These are phyloP conservation scores for Podospora pseudoanserina DNA, from an alignment of 495 filamentous ascomycete genomes.

Conservation along the genomic window DNA sequence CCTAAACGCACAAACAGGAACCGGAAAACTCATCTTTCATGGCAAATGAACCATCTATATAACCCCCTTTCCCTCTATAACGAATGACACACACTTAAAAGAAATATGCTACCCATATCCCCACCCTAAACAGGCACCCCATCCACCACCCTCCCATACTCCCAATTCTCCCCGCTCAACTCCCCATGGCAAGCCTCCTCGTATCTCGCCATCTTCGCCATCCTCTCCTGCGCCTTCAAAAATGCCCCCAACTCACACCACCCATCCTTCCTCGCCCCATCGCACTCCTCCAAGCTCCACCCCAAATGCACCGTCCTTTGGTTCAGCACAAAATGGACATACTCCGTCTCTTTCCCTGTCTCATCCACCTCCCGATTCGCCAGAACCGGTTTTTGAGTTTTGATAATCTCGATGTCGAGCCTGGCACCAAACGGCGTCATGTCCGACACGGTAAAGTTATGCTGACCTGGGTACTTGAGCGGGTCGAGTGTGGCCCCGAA, in stretches of 20 bases:
- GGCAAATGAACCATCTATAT: too few species aligned
- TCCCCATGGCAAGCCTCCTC: slow-evolving; percentile 54
- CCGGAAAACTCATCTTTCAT: too few species aligned
- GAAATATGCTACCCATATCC: too few species aligned
- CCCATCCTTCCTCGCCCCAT: slow-evolving; percentile 52
- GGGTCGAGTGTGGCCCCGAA: slow-evolving; percentile 49
- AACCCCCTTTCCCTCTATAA: too few species aligned
- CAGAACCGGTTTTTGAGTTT: slow-evolving; percentile 49
- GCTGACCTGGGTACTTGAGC: slow-evolving; percentile 41
- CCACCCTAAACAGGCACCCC: slow-evolving; percentile 11
- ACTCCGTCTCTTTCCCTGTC: slow-evolving; percentile 43
- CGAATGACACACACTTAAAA: too few species aligned
- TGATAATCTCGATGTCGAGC: slow-evolving; percentile 62
- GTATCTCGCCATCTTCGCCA: slow-evolving; percentile 45
- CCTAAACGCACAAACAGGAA: too few species aligned
- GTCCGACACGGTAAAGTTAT: slow-evolving; percentile 52
- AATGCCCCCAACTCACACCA: slow-evolving; percentile 62
- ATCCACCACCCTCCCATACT: slow-evolving; percentile 34
- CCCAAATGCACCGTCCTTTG: slow-evolving; percentile 60
- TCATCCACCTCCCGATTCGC: slow-evolving; percentile 40
- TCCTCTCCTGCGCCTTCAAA: slow-evolving; percentile 46
- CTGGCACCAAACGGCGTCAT: slow-evolving; percentile 59
- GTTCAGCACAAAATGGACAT: slow-evolving; percentile 64
- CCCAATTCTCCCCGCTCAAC: slow-evolving; percentile 29
- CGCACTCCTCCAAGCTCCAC: slow-evolving; percentile 54